Base-by-base conservation (phyloP, 179 eudicot genomes). In the Beta corolliflora region DNA sequence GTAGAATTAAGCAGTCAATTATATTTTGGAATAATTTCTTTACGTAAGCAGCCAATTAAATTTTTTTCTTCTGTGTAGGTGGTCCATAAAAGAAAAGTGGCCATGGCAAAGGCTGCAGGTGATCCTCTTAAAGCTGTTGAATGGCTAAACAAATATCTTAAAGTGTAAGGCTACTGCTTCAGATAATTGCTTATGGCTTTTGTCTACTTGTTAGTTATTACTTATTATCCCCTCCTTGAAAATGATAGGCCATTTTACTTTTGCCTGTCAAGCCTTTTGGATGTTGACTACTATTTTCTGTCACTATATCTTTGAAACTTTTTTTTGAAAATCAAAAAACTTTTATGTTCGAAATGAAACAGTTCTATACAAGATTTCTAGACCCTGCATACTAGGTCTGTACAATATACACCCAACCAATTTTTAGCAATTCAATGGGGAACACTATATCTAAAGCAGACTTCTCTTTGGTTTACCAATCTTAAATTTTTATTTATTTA, bases 81-180 rank as follows among this genome's bases (percentile, higher is more conserved):
- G 59, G 84, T 94, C 81, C 95, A 88, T 44, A 94, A 91, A 88
- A 91, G 99, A 84, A 94, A 87, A 83, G 94, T 87, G 55, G 95
- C 99, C 72, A 88, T 95, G 89, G 97, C 94, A 53, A 94, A 94
- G 88, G 98, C 99, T 73, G 89, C 88, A 84, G 99, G 99, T 31
- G 90, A 95, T 84, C 81, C 83, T 68, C 90, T 91, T 63, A 89
- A 81, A 80, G 97, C 98, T 85, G 88, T 95, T 80, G 94, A 94
- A 36, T 78, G 78, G 83, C 88, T 95, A 71, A 91, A 88, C 83
- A 89, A 89, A 82, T 95, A 95, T 88, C 92, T 95, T 61, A 98
- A 94, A 87, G 88, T 87, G 98, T 95, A 83, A 91, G 95, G 80
- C 77, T 71, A 21, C 73, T 84, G 72, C 78, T 13, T 50, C 71